Percentiles rank a stretch among this genome's conserved stretches.
Evolutionary conservation across 2,329 filamentous ascomycete genomes (phyloP).

Genomic region (Calonectria henricotiae): DNA sequence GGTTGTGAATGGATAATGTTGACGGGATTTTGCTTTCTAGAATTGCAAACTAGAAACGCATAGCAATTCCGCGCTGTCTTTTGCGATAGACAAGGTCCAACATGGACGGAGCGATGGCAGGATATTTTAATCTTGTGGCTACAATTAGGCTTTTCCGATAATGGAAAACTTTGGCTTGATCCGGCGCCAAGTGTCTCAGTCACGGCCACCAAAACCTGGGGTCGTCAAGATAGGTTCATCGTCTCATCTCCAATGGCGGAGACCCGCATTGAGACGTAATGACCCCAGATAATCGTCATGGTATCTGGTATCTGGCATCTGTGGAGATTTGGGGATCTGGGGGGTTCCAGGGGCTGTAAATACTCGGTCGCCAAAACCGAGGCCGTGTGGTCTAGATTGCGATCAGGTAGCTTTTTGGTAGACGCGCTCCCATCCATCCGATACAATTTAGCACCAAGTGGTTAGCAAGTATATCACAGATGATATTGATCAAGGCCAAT

Average conservation of each 20-base stretch:
- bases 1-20: not conserved
- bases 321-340: not conserved
- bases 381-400: not conserved
- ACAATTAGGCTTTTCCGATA: not conserved
- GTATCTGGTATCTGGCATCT: not conserved
- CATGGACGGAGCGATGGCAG: not conserved
- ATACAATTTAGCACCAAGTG: not conserved
- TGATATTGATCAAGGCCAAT: no score
- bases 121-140: slow-evolving; percentile 3
- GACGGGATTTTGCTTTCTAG: not conserved
- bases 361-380: slow-evolving; percentile 5
- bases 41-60: not conserved
- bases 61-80: not conserved
- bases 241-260: not conserved
- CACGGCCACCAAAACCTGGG: slow-evolving; percentile 2
- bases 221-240: not conserved
- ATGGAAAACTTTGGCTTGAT: not conserved
- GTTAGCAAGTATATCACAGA: not conserved
- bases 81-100: not conserved
- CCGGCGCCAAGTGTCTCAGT: not conserved
- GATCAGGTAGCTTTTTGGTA: not conserved
- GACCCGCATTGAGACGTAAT: not conserved
- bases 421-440: not conserved
- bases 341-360: not conserved
- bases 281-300: not conserved